Conservation (phyloP, 352 stramenopile genomes). For the Phytophthora vignae region DNA sequence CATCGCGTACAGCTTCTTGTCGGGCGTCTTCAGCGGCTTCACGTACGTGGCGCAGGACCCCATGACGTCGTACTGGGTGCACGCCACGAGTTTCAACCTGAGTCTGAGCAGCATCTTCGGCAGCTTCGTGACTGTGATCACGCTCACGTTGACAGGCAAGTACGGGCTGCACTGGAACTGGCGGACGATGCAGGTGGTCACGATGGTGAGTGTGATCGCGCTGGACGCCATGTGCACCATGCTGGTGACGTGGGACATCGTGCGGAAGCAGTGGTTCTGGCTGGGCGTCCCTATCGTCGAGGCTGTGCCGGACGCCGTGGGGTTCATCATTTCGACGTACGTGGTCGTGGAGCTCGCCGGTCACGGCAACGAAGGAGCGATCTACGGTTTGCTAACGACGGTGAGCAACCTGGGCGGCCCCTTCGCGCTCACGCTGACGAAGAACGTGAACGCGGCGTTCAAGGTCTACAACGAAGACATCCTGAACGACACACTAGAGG, state of each 20-base stretch:
- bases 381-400: slow-evolving; percentile 66
- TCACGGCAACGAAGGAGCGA: slow-evolving; percentile 61
- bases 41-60: slow-evolving; percentile 57
- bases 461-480: slow-evolving; percentile 60
- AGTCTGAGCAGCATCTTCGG: slow-evolving; percentile 55
- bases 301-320: slow-evolving; percentile 46
- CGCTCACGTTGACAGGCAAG: slow-evolving; percentile 52
- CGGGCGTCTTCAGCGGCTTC: slow-evolving; percentile 51
- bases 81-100: slow-evolving; percentile 56
- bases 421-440: slow-evolving; percentile 59
- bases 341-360: slow-evolving; percentile 63
- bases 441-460: slow-evolving; percentile 59
- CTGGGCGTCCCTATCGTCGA: slow-evolving; percentile 58
- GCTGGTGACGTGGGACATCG: slow-evolving; percentile 62
- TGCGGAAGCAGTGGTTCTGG: slow-evolving; percentile 67
- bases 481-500: slow-evolving; percentile 49
- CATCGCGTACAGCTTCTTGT: slow-evolving; percentile 58
- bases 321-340: slow-evolving; percentile 68
- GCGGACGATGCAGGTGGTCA: slow-evolving; percentile 53
- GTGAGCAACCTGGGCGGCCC: slow-evolving; percentile 54
- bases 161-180: slow-evolving; percentile 68
- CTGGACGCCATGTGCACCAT: slow-evolving; percentile 60
- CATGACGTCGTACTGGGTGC: slow-evolving; percentile 61
- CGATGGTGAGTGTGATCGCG: slow-evolving; percentile 49
- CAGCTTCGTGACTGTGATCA: slow-evolving; percentile 51